Conservation (phyloP, 495 filamentous ascomycete species). For the Xylaria venustula region DNA sequence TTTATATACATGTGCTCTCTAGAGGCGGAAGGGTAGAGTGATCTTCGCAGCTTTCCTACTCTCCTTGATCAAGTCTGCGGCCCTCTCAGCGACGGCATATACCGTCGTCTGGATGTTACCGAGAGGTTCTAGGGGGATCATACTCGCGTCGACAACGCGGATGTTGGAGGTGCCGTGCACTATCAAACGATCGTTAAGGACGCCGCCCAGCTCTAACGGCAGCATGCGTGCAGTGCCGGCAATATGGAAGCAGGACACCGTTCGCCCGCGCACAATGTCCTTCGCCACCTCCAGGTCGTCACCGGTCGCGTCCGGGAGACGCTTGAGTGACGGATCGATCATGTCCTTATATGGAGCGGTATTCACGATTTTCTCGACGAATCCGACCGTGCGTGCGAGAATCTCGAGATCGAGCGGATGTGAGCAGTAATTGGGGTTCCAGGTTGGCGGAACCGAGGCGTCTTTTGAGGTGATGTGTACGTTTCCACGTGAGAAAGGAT, state of each 20-base stretch:
- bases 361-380: slow-evolving; percentile 43
- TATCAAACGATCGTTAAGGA: slow-evolving; percentile 39
- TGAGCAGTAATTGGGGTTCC: slow-evolving; percentile 56
- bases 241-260: slow-evolving; percentile 40
- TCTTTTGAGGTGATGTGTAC: slow-evolving; percentile 52
- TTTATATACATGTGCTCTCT: too few relatives aligned
- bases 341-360: slow-evolving; percentile 38
- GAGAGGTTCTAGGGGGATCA: slow-evolving; percentile 48
- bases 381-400: slow-evolving; percentile 45
- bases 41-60: slow-evolving; percentile 8
- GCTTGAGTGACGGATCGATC: slow-evolving; percentile 32
- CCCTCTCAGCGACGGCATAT: slow-evolving; percentile 56
- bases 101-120: slow-evolving; percentile 52
- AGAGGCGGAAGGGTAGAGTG: background rate
- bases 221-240: slow-evolving; percentile 38
- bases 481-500: slow-evolving; percentile 56
- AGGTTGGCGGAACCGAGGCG: slow-evolving; percentile 34
- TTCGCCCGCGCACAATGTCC: slow-evolving; percentile 35
- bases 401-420: slow-evolving; percentile 52
- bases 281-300: slow-evolving; percentile 35
- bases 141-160: slow-evolving; percentile 55
- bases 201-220: slow-evolving; percentile 37
- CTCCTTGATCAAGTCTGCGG: slow-evolving; percentile 55
- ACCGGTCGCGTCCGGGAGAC: slow-evolving; percentile 20
- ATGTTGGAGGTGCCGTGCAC: slow-evolving; percentile 51